phyloP scores from a whole-genome alignment of 2,329 filamentous ascomycete species.

The Pezicula rhizophila region DNA sequence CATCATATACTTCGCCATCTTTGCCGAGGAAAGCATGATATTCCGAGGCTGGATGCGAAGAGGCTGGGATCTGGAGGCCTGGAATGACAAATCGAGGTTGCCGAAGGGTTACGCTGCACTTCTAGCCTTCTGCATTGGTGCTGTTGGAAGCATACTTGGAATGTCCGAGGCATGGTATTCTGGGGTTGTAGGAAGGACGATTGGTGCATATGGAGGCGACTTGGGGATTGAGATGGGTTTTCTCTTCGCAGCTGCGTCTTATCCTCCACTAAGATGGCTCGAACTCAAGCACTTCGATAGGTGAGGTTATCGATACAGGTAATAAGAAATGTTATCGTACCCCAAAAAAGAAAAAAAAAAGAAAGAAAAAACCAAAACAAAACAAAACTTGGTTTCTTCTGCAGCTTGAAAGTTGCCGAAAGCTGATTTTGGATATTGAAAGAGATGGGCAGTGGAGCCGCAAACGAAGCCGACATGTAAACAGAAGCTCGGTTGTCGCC shows the following conservation, averaged over 20 bases:
- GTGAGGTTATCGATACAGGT: conserved; percentile 11
- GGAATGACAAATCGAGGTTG: conserved; percentile 48
- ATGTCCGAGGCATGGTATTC: conserved; percentile 64
- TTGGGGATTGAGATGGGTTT: conserved; percentile 48
- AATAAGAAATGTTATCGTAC: not conserved
- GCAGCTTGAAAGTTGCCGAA: not conserved
- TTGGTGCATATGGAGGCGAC: conserved; percentile 43
- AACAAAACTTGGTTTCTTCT: not conserved
- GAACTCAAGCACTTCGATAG: conserved; percentile 41
- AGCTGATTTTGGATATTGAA: not conserved
- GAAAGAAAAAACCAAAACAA: too few species aligned
- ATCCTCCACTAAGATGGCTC: conserved; percentile 39
- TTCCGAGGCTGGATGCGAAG: conserved; percentile 51
- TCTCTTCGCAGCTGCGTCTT: conserved; percentile 40
- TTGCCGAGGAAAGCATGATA: conserved; percentile 59
- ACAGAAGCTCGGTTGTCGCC: not conserved
- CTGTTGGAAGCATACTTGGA: conserved; percentile 57
- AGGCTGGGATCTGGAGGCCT: conserved; percentile 50
- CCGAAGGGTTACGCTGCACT: conserved; percentile 57
- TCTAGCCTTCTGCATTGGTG: conserved; percentile 54
- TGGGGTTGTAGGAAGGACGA: conserved; percentile 56
- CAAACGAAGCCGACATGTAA: not conserved
- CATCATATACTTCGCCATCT: conserved; percentile 46
- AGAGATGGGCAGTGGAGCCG: too few species aligned
- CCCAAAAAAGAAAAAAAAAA: too few species aligned